Conservation (phyloP, 768 basidiomycete genomes). For the Mycena maculata region DNA sequence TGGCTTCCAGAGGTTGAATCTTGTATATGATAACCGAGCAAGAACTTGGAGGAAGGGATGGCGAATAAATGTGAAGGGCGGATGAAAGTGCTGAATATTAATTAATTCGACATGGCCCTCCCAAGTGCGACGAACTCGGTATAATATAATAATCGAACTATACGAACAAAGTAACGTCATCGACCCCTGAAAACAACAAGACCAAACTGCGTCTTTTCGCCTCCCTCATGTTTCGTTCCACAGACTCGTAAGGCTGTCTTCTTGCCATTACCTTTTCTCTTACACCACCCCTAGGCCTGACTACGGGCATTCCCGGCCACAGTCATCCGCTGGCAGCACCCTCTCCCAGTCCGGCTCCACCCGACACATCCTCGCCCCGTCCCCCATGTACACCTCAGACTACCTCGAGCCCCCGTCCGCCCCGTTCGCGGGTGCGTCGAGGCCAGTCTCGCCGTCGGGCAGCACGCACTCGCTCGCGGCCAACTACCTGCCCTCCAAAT, state of each 20-base stretch:
- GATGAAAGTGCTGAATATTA: no score
- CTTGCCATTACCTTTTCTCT: neutral
- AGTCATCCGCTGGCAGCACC: conserved; percentile 46
- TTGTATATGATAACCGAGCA: no score
- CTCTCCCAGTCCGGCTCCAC: conserved; percentile 49
- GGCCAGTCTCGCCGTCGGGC: conserved; percentile 7
- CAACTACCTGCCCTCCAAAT: conserved; percentile 73
- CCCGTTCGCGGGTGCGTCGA: conserved; percentile 36
- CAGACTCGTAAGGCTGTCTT: conserved; percentile 21
- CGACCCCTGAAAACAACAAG: no score
- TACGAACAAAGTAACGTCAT: no score
- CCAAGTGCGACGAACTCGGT: no score
- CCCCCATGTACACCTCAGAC: conserved; percentile 34
- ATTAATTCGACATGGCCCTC: no score
- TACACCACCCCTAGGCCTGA: neutral
- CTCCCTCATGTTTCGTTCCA: conserved; percentile 7
- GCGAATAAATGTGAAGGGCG: no score
- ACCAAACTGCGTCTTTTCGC: neutral
- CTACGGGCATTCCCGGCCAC: neutral
- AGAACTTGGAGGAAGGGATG: no score
- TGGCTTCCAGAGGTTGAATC: no score
- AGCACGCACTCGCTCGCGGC: conserved; percentile 54
- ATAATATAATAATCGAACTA: no score
- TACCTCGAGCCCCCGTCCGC: conserved; percentile 48
- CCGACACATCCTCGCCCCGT: conserved; percentile 46